These are phyloP conservation scores for Pythium dissotocum DNA, from an alignment of 352 stramenopile species.

Conservation along the genomic window DNA sequence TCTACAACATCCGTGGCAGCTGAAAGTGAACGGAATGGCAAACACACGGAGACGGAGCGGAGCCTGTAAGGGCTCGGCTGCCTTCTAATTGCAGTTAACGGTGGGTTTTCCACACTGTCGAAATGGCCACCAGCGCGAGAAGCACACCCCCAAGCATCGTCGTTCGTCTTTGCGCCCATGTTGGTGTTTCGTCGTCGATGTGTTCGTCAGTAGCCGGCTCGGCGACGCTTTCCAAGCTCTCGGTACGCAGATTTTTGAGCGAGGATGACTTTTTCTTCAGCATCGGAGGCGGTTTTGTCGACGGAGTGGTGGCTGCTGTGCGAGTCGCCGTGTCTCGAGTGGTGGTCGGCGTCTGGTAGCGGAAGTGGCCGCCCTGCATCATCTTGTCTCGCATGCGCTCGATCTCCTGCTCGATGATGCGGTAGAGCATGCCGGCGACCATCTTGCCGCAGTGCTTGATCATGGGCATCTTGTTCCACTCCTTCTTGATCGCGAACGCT, in stretches of 20 bases:
- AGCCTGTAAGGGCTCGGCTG: background rate
- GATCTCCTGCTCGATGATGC: conserved; percentile 86
- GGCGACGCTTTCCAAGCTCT: conserved; percentile 13
- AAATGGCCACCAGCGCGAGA: conserved; percentile 16
- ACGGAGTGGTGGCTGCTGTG: background rate
- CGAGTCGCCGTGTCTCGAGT: background rate
- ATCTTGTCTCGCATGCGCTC: conserved; percentile 46
- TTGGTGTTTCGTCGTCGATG: background rate
- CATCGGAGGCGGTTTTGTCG: background rate
- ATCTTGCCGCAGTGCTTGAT: conserved; percentile 83
- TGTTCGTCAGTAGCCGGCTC: conserved; percentile 5
- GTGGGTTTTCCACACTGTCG: conserved; percentile 17
- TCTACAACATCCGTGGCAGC: conserved; percentile 5
- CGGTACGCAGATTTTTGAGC: conserved; percentile 17
- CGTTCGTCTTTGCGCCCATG: conserved; percentile 7
- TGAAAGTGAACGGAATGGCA: conserved; percentile 2
- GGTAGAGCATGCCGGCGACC: conserved; percentile 81
- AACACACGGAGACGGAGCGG: conserved; percentile 13
- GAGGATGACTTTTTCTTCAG: conserved; percentile 13
- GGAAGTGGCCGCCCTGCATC: conserved; percentile 30
- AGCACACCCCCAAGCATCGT: conserved; percentile 13
- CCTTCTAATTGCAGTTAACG: conserved; percentile 1
- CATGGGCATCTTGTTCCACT: conserved; percentile 86
- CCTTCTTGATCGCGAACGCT: conserved; percentile 32
- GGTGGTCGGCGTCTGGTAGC: conserved; percentile 26